Percentiles rank a stretch among this genome's conserved stretches.
These are phyloP conservation scores for Mycena kentingensis DNA, from an alignment of 768 basidiomycete genomes.

Conservation along the genomic window DNA sequence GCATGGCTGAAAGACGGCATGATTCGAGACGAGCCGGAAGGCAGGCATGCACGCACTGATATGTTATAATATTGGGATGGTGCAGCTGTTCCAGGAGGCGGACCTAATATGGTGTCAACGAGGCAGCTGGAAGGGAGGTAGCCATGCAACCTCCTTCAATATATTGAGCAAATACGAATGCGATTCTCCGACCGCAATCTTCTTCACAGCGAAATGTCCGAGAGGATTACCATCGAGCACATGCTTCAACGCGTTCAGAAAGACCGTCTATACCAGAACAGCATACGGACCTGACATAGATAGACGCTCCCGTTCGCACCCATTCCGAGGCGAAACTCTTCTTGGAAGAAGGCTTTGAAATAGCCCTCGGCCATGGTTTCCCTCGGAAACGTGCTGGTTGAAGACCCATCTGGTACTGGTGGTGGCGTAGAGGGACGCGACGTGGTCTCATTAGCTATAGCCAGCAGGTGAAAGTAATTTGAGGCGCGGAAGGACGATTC, in stretches of 20 bases:
- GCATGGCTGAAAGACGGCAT: slow-evolving; percentile 57
- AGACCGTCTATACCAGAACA: not conserved
- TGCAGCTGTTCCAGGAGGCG: slow-evolving; percentile 82
- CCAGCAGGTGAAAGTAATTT: slow-evolving; percentile 82
- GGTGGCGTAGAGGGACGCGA: slow-evolving; percentile 57
- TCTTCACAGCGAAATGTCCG: slow-evolving; percentile 93
- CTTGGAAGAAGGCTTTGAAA: slow-evolving; percentile 89
- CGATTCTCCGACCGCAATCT: slow-evolving; percentile 92
- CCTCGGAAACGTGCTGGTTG: slow-evolving; percentile 53
- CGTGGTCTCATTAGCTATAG: slow-evolving; percentile 66
- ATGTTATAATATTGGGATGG: slow-evolving; percentile 93
- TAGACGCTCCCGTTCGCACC: slow-evolving; percentile 92
- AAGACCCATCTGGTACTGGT: slow-evolving; percentile 21
- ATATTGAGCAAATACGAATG: slow-evolving; percentile 83
- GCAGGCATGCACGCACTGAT: slow-evolving; percentile 54
- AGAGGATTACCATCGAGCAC: slow-evolving; percentile 85
- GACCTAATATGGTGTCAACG: slow-evolving; percentile 47
- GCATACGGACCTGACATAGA: slow-evolving; percentile 70
- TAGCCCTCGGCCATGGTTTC: slow-evolving; percentile 90
- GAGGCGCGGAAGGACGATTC: slow-evolving; percentile 58
- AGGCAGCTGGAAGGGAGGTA: not conserved
- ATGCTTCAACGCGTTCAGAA: slow-evolving; percentile 49
- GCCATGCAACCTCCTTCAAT: slow-evolving; percentile 63
- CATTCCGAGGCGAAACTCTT: slow-evolving; percentile 89
- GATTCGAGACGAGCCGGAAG: not conserved